Evolutionary conservation across 2,329 filamentous ascomycete genomes (phyloP).

Genomic region (Aurifilum marmelostoma): DNA sequence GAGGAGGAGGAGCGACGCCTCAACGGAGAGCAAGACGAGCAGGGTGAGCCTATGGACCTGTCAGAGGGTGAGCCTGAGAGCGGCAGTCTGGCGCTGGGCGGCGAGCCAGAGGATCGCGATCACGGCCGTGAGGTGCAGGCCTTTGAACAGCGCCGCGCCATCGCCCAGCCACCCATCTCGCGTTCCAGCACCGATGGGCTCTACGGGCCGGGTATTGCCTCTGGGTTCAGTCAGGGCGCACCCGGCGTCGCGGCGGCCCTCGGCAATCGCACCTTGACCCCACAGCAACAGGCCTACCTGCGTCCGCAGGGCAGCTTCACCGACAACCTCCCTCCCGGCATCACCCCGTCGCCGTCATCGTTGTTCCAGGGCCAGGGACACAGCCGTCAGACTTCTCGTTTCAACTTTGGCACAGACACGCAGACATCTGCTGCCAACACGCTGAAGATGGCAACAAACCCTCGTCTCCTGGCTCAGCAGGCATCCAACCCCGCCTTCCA

Average conservation of each 20-base stretch:
- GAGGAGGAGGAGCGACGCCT: conserved; percentile 67
- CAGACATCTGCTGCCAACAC: conserved; percentile 63
- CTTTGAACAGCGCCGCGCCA: conserved; percentile 64
- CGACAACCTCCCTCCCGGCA: conserved; percentile 63
- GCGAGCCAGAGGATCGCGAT: conserved; percentile 85
- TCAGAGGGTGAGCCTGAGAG: conserved; percentile 80
- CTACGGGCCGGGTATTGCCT: conserved; percentile 56
- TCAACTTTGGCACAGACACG: conserved; percentile 82
- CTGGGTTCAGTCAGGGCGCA: conserved; percentile 52
- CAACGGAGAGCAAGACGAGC: conserved; percentile 52
- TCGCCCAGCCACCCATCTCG: conserved; percentile 78
- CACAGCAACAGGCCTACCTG: conserved; percentile 76
- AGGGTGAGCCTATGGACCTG: conserved; percentile 40
- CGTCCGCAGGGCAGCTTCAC: conserved; percentile 61
- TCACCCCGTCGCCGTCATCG: conserved; percentile 54
- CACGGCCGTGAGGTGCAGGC: conserved; percentile 52
- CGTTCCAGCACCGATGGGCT: conserved; percentile 58
- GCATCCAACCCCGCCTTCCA: conserved; percentile 83
- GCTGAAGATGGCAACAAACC: conserved; percentile 78
- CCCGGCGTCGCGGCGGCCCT: conserved; percentile 60
- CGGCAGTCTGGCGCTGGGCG: conserved; percentile 83
- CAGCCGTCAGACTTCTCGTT: conserved; percentile 81
- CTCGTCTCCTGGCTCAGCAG: conserved; percentile 75
- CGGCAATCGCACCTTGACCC: conserved; percentile 74
- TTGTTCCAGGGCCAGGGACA: conserved; percentile 64